Conservation (phyloP, 2,329 filamentous ascomycete genomes). For the Pezicula neosporulosa region DNA sequence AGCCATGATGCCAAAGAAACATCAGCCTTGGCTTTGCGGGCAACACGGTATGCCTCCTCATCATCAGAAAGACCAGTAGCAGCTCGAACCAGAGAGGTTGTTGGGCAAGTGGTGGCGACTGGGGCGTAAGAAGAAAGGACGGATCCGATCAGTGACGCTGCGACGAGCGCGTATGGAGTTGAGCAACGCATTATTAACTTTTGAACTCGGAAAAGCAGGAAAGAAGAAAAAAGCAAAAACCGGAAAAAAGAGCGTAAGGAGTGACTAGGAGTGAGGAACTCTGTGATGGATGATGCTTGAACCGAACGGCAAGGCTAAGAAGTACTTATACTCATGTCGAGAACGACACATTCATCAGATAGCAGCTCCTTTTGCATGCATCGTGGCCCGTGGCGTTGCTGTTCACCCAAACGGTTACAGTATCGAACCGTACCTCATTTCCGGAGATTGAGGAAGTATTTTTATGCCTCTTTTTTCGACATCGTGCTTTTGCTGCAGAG, state of each 20-base stretch:
- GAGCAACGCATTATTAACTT: background rate
- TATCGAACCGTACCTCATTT: too few species aligned
- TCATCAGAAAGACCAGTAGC: constrained; percentile 8
- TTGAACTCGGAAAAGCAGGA: background rate
- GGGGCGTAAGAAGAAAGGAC: constrained; percentile 4
- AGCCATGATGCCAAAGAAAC: constrained; percentile 5
- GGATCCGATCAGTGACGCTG: background rate
- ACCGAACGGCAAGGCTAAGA: too few species aligned
- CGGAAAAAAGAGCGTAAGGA: background rate
- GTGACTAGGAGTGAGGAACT: background rate
- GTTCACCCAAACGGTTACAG: too few species aligned
- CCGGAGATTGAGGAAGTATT: too few species aligned
- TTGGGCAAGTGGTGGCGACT: constrained; percentile 5
- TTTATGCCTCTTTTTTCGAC: too few species aligned
- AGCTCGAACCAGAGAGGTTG: constrained; percentile 4
- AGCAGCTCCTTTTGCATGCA: too few species aligned
- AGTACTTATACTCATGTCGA: too few species aligned
- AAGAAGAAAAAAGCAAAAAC: background rate
- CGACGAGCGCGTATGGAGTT: background rate
- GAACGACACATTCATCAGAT: too few species aligned
- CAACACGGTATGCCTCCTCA: constrained; percentile 6
- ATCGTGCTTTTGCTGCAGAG: too few species aligned
- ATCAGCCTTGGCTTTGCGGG: constrained; percentile 9
- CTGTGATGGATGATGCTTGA: background rate
- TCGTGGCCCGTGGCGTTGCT: too few species aligned